phyloP scores from a whole-genome alignment of 139 green algal genomes.

The Dunaliella sp. region DNA sequence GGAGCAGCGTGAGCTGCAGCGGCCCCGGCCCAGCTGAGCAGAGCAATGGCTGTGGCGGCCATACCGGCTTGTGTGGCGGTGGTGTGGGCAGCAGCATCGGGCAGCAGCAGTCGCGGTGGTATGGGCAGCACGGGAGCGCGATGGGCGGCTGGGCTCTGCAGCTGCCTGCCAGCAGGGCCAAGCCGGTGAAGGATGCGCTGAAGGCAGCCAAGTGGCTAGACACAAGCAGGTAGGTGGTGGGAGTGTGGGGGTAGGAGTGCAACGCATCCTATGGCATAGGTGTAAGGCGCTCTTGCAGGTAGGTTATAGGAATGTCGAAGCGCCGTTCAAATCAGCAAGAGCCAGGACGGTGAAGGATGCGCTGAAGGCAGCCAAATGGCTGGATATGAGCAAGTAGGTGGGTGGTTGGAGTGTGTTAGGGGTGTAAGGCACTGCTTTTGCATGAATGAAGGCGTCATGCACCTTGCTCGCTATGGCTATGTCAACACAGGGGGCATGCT shows the following conservation, averaged over 20 bases:
- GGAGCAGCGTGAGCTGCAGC: neutral
- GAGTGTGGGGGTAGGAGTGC: neutral
- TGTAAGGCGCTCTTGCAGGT: no score
- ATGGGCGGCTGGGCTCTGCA: slow-evolving; percentile 20
- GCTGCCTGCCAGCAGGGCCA: slow-evolving; percentile 32
- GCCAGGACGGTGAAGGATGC: neutral
- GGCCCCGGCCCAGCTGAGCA: neutral
- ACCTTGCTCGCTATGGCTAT: no score
- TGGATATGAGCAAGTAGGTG: no score
- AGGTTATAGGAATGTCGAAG: no score
- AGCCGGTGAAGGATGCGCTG: slow-evolving; percentile 59
- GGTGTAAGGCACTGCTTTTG: no score
- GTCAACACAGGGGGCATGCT: no score
- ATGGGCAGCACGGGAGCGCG: neutral
- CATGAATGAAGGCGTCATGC: no score
- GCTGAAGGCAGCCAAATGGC: slow-evolving; percentile 9
- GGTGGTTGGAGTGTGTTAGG: neutral
- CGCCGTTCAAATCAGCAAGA: no score
- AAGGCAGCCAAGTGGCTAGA: slow-evolving; percentile 49
- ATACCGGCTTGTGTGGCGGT: neutral
- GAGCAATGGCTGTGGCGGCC: neutral
- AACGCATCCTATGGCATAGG: no score
- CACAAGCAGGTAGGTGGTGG: slow-evolving; percentile 11
- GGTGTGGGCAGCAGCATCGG: neutral
- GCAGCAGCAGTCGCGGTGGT: neutral